Conservation (phyloP, 1,284 basidiomycete genomes). For the Vanrija pseudolonga region DNA sequence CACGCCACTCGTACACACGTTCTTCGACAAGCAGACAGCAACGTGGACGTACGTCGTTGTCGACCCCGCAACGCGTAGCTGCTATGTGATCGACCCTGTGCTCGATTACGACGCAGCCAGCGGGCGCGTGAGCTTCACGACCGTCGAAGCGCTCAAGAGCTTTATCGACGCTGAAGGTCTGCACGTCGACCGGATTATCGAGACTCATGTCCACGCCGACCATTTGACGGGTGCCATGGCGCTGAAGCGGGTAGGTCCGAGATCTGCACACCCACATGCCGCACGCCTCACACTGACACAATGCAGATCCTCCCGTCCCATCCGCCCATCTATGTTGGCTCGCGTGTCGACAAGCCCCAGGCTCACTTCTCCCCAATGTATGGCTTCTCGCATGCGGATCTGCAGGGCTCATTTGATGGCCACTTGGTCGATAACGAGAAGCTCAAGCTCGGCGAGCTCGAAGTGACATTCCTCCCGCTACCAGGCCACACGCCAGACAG, state of each 20-base stretch:
- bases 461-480: conserved; percentile 20
- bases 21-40: conserved; percentile 27
- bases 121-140: conserved; percentile 17
- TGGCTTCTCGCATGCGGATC: conserved; percentile 13
- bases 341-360: conserved; percentile 21
- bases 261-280: too few relatives aligned
- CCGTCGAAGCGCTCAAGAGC: conserved; percentile 19
- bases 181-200: conserved; percentile 21
- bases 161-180: conserved; percentile 20
- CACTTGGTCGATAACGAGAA: conserved; percentile 26
- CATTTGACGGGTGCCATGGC: conserved; percentile 23
- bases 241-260: conserved; percentile 3
- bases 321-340: conserved; percentile 20
- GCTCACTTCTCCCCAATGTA: conserved; percentile 9
- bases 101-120: conserved; percentile 31
- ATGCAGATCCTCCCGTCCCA: conserved; percentile 7
- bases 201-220: conserved; percentile 34
- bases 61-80: conserved; percentile 14
- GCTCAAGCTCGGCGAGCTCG: conserved; percentile 19
- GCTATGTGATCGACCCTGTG: conserved; percentile 33
- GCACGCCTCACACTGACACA: not conserved
- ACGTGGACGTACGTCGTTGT: conserved; percentile 37
- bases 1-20: conserved; percentile 26
- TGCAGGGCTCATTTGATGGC: conserved; percentile 26
- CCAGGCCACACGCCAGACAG: conserved; percentile 34